Evolutionary conservation across 2,329 filamentous ascomycete genomes (phyloP), one percentile per base, ranked within the genome.

Genomic region (Arthrobotrys sinensis): DNA sequence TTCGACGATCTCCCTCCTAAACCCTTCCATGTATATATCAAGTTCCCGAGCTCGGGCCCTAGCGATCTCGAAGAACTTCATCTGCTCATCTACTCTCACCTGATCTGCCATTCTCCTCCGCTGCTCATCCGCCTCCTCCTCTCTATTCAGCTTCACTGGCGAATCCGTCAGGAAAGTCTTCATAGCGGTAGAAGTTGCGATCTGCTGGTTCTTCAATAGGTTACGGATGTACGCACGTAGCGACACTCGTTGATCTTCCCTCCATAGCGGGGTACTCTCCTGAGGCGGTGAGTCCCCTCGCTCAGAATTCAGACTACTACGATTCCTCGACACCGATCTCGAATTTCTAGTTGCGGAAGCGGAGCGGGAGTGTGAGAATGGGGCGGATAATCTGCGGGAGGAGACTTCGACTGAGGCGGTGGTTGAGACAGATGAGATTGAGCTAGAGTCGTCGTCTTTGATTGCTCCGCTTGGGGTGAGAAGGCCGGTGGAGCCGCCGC

Each of bases 21-120:
- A 92, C 77, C 89, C 88, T 85, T 99, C 96, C 96, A 99, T 99
- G 83, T 98, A 97, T 24, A 97, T 93, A 84, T 99, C 96, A 63
- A 99, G 87, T 82, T 98, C 96, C 4, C 93, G 92, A 1, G 96
- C 96, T 80, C 96, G 90, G 84, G 94, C 91, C 80, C 94, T 88
- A 7, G 96, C 96, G 83, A 99, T 94, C 83, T 99, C 95, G 84
- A 97, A 99, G 83, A 99, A 99, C 80, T 91, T 90, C 83, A 91
- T 92, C 84, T 99, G 96, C 84, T 99, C 96, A 82, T 97, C 93
- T 65, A 98, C 89, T 52, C 96, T 90, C 84, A 92, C 92, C 83
- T 93, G 91, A 82, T 99, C 96, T 84, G 97, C 90, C 11, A 89
- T 88, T 84, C 94, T 96, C 66, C 96, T 89, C 75, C 89, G 89